Evolutionary conservation across 2,329 filamentous ascomycete species (phyloP), one percentile per base, ranked within the genome.

Genomic region (Aspergillus novoparasiticus): DNA sequence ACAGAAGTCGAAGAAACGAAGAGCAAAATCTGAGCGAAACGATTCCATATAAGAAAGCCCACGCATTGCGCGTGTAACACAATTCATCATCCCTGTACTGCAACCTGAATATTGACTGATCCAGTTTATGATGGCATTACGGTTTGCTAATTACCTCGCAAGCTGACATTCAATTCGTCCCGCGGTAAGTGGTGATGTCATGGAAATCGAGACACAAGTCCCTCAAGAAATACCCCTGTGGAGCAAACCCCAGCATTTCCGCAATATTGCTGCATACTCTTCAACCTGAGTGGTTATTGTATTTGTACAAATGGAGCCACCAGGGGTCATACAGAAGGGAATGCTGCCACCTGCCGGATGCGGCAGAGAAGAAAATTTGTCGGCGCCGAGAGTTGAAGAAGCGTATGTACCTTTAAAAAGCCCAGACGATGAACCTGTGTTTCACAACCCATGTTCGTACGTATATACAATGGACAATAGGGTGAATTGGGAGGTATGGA

Each of bases 181-280:
- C 21, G n/a, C n/a, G 6, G 28, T 6, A 48, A 62, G 60, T 62
- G 60, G 56, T 62, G 60, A 62, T 62, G 60, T 62, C 60, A 62
- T 62, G 11, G 21, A 41, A 6, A 14, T 32, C 36, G 4, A 55
- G 11, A 10, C 26, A n/a, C 30, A 34, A 60, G n/a, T 46, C 6
- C 23, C 26, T 53, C 36, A 26, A 16, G 28, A 43, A 23, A 53
- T n/a, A 19, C 16, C 8, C 26, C 14, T 19, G 14, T 54, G 32
- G 50, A 36, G 30, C 32, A 23, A 16, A 23, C 30, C 30, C 3
- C 19, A 32, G 16, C 23, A 14, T 28, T 45, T 19, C n/a, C 23
- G 8, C 19, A 46, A n/a, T 32, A 26, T 36, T n/a, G 16, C 34
- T 12, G 9, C 11, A 55, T 36, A 19, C 14, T 23, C 6, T 19